These are phyloP conservation scores for Oenanthe sinensis DNA, from an alignment of 129 eudicot species.

Conservation along the genomic window DNA sequence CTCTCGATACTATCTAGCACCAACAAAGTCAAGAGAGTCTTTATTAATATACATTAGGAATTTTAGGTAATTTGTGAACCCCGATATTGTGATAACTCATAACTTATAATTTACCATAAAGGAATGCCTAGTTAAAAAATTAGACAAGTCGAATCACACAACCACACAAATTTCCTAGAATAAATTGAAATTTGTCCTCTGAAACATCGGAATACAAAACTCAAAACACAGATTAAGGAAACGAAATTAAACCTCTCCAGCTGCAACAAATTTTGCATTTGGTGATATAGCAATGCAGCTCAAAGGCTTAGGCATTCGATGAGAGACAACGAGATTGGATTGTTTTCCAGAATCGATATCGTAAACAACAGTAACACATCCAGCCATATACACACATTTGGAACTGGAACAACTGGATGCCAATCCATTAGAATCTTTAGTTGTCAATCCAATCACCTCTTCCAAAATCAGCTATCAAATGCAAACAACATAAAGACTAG, in stretches of 20 bases:
- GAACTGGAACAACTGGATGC: slow-evolving; percentile 37
- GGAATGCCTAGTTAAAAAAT: background rate
- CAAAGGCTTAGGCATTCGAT: slow-evolving; percentile 49
- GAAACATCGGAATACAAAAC: no score
- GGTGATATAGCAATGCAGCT: slow-evolving; percentile 43
- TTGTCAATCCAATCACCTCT: slow-evolving; percentile 58
- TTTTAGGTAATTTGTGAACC: background rate
- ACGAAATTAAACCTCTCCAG: slow-evolving; percentile 53
- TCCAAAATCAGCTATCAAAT: slow-evolving; percentile 48
- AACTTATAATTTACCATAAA: background rate
- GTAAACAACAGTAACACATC: slow-evolving; percentile 61
- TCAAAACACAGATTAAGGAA: no score
- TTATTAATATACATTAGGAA: background rate
- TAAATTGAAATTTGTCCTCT: no score
- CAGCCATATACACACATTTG: slow-evolving; percentile 49
- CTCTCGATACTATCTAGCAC: no score
- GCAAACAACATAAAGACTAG: background rate
- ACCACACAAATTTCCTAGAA: no score
- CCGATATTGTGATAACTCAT: no score
- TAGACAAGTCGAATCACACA: no score
- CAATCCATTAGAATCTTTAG: slow-evolving; percentile 48
- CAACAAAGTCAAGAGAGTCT: background rate
- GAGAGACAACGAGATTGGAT: slow-evolving; percentile 35
- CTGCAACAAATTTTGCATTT: slow-evolving; percentile 52
- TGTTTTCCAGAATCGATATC: slow-evolving; percentile 41